phyloP scores from a whole-genome alignment of 176 grass and related monocot genomes.

The Dactylis glomerata region DNA sequence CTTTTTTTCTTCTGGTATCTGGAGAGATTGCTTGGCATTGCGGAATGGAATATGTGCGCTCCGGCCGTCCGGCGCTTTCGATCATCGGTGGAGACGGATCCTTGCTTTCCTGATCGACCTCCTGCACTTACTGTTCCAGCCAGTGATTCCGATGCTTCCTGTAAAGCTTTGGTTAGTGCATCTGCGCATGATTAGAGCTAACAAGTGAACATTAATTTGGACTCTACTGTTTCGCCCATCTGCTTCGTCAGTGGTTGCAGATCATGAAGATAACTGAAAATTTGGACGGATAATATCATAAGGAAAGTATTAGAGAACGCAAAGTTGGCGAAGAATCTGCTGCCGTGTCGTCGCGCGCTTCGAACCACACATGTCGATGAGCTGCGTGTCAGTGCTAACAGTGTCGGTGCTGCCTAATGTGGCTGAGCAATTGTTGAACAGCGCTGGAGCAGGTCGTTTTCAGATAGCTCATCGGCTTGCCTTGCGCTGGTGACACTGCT shows the following conservation, averaged over 20 bases:
- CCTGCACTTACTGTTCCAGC: neutral
- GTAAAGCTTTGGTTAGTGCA: neutral
- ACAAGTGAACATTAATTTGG: neutral
- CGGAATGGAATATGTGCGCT: constrained; percentile 50
- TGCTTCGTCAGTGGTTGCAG: neutral
- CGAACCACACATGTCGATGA: neutral
- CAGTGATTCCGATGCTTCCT: neutral
- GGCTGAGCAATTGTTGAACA: neutral
- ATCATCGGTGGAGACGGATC: neutral
- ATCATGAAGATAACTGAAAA: neutral
- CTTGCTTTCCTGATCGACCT: constrained; percentile 11
- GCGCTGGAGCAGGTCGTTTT: constrained; percentile 21
- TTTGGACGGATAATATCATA: neutral
- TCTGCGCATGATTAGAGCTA: neutral
- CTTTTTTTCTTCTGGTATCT: neutral
- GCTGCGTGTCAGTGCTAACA: neutral
- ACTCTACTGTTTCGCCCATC: neutral
- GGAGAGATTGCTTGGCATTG: constrained; percentile 48
- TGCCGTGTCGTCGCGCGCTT: neutral
- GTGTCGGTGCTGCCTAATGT: constrained; percentile 27
- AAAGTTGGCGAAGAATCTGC: neutral
- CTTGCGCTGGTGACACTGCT: constrained; percentile 25
- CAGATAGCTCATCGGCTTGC: constrained; percentile 18
- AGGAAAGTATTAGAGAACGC: constrained; percentile 19
- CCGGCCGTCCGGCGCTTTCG: constrained; percentile 17